Conservation (phyloP, 177 flowering plant species). For the Vitis hybrid region DNA sequence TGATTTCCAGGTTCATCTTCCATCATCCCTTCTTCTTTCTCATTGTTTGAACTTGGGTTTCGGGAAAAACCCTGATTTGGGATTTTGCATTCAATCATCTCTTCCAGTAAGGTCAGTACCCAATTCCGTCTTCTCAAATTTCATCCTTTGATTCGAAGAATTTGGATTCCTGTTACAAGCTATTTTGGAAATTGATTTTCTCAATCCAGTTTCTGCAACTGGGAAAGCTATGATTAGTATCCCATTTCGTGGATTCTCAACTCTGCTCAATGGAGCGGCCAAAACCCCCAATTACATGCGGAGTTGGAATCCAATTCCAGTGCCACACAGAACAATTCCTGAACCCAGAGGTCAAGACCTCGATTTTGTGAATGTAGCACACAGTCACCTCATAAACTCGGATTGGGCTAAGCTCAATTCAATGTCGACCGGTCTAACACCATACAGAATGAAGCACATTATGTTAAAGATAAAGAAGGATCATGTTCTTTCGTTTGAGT, state of each 20-base stretch:
- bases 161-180: no score
- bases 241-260: conserved; percentile 22
- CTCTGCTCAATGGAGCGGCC: conserved; percentile 11
- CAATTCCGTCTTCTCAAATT: no score
- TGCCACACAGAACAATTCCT: conserved; percentile 73
- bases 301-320: conserved; percentile 43
- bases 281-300: conserved; percentile 14
- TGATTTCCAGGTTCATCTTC: no score
- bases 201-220: no score
- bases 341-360: conserved; percentile 84
- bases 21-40: no score
- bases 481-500: conserved; percentile 69
- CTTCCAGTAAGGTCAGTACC: no score
- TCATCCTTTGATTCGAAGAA: no score
- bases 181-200: no score
- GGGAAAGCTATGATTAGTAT: no score
- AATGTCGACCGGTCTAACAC: conserved; percentile 42
- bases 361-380: conserved; percentile 76
- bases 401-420: conserved; percentile 70
- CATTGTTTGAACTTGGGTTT: no score
- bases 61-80: no score
- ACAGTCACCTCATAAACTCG: conserved; percentile 75
- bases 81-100: no score
- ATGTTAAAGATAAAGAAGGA: conserved; percentile 67
- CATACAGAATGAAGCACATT: conserved; percentile 72